These are phyloP conservation scores for Globisporangium yorkense DNA, from an alignment of 352 stramenopile species.

Conservation along the genomic window DNA sequence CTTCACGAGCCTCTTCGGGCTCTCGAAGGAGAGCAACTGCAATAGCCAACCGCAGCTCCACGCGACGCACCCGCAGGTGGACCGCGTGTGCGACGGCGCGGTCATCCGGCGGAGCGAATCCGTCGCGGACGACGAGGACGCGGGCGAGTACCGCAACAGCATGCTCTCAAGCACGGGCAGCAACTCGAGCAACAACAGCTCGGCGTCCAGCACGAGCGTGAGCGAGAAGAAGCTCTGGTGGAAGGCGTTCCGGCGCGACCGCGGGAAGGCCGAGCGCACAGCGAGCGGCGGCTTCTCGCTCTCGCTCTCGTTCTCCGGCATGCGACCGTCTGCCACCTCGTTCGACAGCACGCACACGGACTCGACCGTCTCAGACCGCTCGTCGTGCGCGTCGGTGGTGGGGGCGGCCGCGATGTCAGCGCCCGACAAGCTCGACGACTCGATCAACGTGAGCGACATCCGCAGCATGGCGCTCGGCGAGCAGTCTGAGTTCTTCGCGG, in stretches of 20 bases:
- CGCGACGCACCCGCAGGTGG: slow-evolving; percentile 22
- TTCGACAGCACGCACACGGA: slow-evolving; percentile 15
- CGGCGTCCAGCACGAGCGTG: slow-evolving; percentile 31
- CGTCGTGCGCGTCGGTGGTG: slow-evolving; percentile 7
- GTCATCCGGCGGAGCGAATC: slow-evolving; percentile 22
- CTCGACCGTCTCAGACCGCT: background rate
- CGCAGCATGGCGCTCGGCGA: slow-evolving; percentile 37
- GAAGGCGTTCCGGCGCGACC: slow-evolving; percentile 56
- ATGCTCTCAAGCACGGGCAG: slow-evolving; percentile 9
- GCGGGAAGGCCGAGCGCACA: slow-evolving; percentile 51
- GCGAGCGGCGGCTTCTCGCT: slow-evolving; percentile 58
- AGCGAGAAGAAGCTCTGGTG: slow-evolving; percentile 72
- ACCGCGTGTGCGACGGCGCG: slow-evolving; percentile 18
- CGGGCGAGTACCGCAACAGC: slow-evolving; percentile 9
- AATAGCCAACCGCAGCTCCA: slow-evolving; percentile 40
- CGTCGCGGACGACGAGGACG: slow-evolving; percentile 14
- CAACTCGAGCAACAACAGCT: slow-evolving; percentile 23
- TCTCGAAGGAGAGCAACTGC: slow-evolving; percentile 21
- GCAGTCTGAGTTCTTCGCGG: slow-evolving; percentile 49
- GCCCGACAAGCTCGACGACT: slow-evolving; percentile 46
- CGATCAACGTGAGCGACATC: slow-evolving; percentile 57
- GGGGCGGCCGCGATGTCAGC: slow-evolving; percentile 12
- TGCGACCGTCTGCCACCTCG: slow-evolving; percentile 22
- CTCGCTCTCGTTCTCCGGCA: slow-evolving; percentile 20
- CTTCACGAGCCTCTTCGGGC: slow-evolving; percentile 61